Base-by-base conservation (phyloP, 2,329 filamentous ascomycete species). In the Microcyclospora tardicrescens region DNA sequence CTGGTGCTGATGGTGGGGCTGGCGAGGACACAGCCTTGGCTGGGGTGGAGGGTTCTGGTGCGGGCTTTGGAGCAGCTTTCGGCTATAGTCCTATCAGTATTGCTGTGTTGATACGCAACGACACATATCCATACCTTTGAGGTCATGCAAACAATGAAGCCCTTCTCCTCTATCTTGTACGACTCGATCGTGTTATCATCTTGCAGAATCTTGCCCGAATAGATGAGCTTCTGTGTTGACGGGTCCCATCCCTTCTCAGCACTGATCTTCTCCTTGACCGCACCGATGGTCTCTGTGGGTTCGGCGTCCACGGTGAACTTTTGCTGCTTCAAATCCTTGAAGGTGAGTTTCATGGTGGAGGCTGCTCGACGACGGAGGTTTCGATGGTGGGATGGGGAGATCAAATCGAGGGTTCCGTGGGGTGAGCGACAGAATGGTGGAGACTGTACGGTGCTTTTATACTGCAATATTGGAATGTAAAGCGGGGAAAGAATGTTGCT, bases 141-240 rank as follows among this genome's bases (percentile, higher is more conserved):
- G 54, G 93, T 80, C 79, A 98, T 94, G 69, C 91, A 98, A 44
- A 98, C 91, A 55, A 98, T 86, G 62, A 96, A 98, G 29, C 91
- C 91, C 73, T 96, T 98, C 74, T 96, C 91, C 66, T 98, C 89
- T 47, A 98, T 96, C 66, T 85, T 94, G 71, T 96, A 96, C 31
- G 84, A 87, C 63, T 86, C 85, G 53, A 98, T 83, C 2, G 87
- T 94, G 59, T 95, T 91, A 45, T 86, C 85, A 81, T 98, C 89
- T 66, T 95, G 89, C 49, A 98, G 71, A 54, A 98, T 96, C 71
- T 98, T 98, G 68, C 91, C 91, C 42, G 91, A 95, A 65, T 96
- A 96, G 65, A 98, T 98, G 58, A 98, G 78, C 72, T 96, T 96
- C 67, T 93, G 84, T 48, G 78, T 73, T 57, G 85, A 77, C 36